These are phyloP conservation scores for Penicillium sp. DNA, from an alignment of 2,329 filamentous ascomycete genomes.

Conservation along the genomic window DNA sequence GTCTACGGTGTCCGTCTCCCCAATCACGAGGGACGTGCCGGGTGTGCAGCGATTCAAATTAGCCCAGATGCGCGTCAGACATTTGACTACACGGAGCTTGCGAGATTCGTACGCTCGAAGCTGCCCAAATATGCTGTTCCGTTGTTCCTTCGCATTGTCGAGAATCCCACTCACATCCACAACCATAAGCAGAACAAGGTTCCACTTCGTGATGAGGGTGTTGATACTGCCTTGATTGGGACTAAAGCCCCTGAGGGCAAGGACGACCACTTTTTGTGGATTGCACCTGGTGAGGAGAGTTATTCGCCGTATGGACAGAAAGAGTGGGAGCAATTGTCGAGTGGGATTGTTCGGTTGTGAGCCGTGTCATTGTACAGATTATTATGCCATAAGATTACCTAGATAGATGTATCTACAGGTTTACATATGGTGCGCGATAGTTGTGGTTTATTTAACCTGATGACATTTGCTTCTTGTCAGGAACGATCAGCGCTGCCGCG, in stretches of 20 bases:
- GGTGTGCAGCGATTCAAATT: constrained; percentile 59
- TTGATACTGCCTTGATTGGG: constrained; percentile 54
- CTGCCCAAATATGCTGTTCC: constrained; percentile 74
- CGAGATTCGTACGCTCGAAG: constrained; percentile 57
- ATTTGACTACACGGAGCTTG: constrained; percentile 61
- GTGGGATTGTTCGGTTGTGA: constrained; percentile 48
- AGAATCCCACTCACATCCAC: constrained; percentile 45
- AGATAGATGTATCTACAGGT: too few species aligned
- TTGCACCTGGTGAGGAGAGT: constrained; percentile 46
- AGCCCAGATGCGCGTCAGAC: constrained; percentile 45
- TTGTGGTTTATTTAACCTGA: too few species aligned
- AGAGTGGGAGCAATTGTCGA: constrained; percentile 57
- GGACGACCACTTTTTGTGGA: constrained; percentile 52
- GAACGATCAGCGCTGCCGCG: too few species aligned
- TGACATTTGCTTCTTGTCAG: too few species aligned
- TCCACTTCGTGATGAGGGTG: constrained; percentile 64
- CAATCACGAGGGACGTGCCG: constrained; percentile 65
- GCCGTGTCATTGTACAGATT: not conserved
- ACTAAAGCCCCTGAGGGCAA: constrained; percentile 44
- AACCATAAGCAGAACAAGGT: constrained; percentile 82
- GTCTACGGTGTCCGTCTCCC: constrained; percentile 68
- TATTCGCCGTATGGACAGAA: constrained; percentile 59
- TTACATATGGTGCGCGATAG: too few species aligned
- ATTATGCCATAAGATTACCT: not conserved
- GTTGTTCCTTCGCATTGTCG: constrained; percentile 65